These are phyloP conservation scores for Gossypium thurberi DNA, from an alignment of 345 rosid species.

Conservation along the genomic window DNA sequence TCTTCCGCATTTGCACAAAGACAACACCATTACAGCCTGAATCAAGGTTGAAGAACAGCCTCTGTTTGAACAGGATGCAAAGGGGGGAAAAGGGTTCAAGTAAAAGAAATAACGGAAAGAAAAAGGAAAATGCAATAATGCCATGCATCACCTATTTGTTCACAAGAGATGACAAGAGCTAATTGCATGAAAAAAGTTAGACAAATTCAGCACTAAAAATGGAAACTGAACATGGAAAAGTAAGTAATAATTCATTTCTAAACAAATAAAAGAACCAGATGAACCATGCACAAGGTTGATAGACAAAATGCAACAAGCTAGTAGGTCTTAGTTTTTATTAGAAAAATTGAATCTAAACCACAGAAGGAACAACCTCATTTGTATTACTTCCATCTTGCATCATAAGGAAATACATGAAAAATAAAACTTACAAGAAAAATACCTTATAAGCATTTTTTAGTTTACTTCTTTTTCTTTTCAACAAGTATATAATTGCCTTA, in stretches of 20 bases:
- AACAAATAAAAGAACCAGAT: background rate
- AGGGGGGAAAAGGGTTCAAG: background rate
- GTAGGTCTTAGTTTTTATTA: background rate
- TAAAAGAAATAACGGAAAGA: background rate
- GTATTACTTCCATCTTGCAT: background rate
- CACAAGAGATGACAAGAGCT: background rate
- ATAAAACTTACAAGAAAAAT: background rate
- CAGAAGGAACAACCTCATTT: background rate
- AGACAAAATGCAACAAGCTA: background rate
- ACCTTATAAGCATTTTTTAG: background rate
- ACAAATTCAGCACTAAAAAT: background rate
- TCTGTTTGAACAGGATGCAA: conserved; percentile 36
- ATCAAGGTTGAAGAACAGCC: conserved; percentile 77
- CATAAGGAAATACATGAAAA: background rate
- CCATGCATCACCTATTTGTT: background rate
- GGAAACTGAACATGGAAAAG: background rate
- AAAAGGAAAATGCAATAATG: conserved; percentile 1
- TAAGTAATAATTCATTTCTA: background rate
- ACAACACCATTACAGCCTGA: conserved; percentile 88
- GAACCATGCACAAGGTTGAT: background rate
- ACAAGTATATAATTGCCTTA: background rate
- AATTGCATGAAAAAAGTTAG: background rate
- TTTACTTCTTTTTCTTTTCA: background rate
- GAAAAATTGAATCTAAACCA: background rate
- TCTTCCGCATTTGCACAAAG: conserved; percentile 87